phyloP scores from a whole-genome alignment of 192 early-diverging fungal species.

The Mortierella hygrophila region DNA sequence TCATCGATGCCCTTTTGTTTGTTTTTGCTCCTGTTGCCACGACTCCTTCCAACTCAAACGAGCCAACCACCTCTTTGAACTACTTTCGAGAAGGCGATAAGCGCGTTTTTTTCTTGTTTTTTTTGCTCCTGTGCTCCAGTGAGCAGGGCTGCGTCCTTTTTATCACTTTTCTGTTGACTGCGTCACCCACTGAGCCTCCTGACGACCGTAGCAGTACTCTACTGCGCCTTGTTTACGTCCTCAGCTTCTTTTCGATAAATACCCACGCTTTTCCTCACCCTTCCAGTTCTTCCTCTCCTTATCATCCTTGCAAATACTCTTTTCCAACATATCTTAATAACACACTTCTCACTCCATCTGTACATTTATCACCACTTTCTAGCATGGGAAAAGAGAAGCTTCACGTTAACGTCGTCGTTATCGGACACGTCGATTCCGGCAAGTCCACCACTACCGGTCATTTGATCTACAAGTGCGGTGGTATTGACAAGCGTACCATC shows the following conservation, averaged over 20 bases:
- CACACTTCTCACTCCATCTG: constrained; percentile 88
- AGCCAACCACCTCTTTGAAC: not conserved
- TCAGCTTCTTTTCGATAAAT: not conserved
- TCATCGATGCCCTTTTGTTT: not conserved
- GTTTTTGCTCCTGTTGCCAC: not conserved
- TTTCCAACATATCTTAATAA: constrained; percentile 64
- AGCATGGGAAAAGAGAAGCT: constrained; percentile 82
- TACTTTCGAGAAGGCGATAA: not conserved
- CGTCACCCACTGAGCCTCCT: not conserved
- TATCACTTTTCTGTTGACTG: not conserved
- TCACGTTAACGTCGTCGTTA: constrained; percentile 96
- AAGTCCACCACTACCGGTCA: constrained; percentile 99
- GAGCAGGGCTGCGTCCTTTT: not conserved
- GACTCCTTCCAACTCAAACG: not conserved
- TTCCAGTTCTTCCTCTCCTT: not conserved
- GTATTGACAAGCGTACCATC: constrained; percentile 99
- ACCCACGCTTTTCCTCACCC: constrained; percentile 8
- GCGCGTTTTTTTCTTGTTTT: not conserved
- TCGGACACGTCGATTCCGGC: constrained; percentile 97
- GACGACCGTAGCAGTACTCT: not conserved
- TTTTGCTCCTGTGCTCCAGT: not conserved
- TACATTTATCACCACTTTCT: constrained; percentile 73
- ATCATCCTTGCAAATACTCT: not conserved
- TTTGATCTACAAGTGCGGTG: constrained; percentile 99
- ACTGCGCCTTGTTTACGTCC: constrained; percentile 7